phyloP scores from a whole-genome alignment of 768 basidiomycete species.

The Chiua virens region DNA sequence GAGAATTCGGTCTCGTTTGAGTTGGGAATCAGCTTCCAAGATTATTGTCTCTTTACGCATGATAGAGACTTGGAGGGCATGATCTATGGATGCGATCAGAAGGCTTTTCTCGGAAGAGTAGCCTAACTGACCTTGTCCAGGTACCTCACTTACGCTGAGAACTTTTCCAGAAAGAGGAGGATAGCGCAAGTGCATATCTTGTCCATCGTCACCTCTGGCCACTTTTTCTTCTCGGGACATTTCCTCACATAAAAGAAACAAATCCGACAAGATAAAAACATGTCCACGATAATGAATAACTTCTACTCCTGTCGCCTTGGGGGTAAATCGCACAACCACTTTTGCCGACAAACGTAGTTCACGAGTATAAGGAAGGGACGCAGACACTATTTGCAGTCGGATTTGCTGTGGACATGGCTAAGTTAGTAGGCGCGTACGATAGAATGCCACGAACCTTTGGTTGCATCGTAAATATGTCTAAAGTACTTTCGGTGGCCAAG shows the following conservation, averaged over 20 bases:
- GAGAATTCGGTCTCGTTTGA: constrained; percentile 61
- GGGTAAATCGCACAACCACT: constrained; percentile 73
- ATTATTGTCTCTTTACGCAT: constrained; percentile 86
- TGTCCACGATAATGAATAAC: constrained; percentile 77
- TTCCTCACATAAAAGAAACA: constrained; percentile 88
- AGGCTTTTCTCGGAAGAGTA: neutral
- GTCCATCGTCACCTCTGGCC: constrained; percentile 49
- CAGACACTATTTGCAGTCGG: constrained; percentile 85
- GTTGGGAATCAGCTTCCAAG: constrained; percentile 58
- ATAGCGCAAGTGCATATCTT: constrained; percentile 91
- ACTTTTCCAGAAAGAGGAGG: constrained; percentile 96
- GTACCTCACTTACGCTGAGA: constrained; percentile 63
- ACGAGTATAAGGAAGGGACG: constrained; percentile 74
- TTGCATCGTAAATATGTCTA: constrained; percentile 96
- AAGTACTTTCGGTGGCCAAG: constrained; percentile 70
- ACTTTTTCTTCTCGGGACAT: constrained; percentile 68
- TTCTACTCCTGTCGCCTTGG: constrained; percentile 71
- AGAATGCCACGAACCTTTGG: constrained; percentile 61
- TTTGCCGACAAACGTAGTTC: constrained; percentile 72
- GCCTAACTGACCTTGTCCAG: constrained; percentile 53
- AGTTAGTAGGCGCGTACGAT: constrained; percentile 1
- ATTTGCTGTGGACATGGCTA: constrained; percentile 59
- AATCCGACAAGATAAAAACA: constrained; percentile 87
- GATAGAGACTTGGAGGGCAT: constrained; percentile 71
- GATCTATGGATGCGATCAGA: constrained; percentile 48